Evolutionary conservation across 2,329 filamentous ascomycete species (phyloP).

Genomic region (Verticillium dahliae): DNA sequence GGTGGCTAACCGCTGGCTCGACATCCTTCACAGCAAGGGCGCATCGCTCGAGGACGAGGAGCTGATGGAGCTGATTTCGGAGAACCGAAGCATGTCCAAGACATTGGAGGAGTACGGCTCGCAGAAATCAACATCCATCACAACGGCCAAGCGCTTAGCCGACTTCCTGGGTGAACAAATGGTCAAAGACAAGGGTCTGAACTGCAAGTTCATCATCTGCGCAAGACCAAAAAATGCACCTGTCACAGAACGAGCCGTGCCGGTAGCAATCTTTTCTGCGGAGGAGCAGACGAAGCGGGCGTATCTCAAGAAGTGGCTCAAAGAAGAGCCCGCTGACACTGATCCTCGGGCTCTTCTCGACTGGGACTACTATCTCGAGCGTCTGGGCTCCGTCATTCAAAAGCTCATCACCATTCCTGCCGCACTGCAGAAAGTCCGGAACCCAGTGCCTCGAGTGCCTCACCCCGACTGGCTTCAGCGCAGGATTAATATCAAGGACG

Average conservation of each 20-base stretch:
- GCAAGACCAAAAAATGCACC: constrained; percentile 78
- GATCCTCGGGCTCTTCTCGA: constrained; percentile 87
- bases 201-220: constrained; percentile 99
- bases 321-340: constrained; percentile 84
- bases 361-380: constrained; percentile 96
- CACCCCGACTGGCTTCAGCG: constrained; percentile 97
- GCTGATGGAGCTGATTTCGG: constrained; percentile 98
- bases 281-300: constrained; percentile 81
- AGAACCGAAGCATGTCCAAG: constrained; percentile 98
- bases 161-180: constrained; percentile 98
- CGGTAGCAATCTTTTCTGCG: constrained; percentile 94
- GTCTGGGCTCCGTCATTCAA: constrained; percentile 93
- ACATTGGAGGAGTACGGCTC: constrained; percentile 91
- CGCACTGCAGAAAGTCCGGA: constrained; percentile 87
- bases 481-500: constrained; percentile 89
- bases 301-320: constrained; percentile 92
- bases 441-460: constrained; percentile 86
- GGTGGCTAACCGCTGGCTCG: constrained; percentile 93
- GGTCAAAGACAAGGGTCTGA: constrained; percentile 97
- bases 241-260: constrained; percentile 89
- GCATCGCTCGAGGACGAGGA: constrained; percentile 91
- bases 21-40: constrained; percentile 85
- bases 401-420: constrained; percentile 98
- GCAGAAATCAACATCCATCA: constrained; percentile 99
- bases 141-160: constrained; percentile 86